phyloP scores from a whole-genome alignment of 1,284 basidiomycete genomes.

The Meripilus lineatus region DNA sequence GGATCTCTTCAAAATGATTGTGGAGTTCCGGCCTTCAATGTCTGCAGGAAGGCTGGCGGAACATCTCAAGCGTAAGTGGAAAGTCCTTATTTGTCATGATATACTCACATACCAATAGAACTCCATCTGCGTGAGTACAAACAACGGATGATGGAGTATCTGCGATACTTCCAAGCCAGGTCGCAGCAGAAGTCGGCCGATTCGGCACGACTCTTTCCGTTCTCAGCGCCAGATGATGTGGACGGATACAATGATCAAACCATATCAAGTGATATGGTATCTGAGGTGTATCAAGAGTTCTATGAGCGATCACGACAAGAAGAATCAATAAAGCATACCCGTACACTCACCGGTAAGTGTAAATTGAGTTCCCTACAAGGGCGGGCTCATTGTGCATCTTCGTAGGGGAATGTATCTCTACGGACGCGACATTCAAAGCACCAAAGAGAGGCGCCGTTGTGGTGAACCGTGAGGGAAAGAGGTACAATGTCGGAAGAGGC shows the following conservation, averaged over 20 bases:
- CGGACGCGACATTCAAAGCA: constrained; percentile 30
- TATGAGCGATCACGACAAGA: constrained; percentile 4
- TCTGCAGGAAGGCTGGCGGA: constrained; percentile 15
- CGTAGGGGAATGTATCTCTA: no score
- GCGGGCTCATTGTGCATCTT: no score
- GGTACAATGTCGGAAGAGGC: constrained; percentile 9
- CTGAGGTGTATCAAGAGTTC: constrained; percentile 13
- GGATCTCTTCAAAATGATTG: constrained; percentile 14
- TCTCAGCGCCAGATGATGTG: constrained; percentile 4
- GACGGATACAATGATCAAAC: constrained; percentile 8
- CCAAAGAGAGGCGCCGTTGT: constrained; percentile 27
- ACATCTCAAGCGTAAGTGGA: constrained; percentile 13
- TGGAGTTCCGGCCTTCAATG: constrained; percentile 12
- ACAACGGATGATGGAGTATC: constrained; percentile 2
- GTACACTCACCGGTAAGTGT: constrained; percentile 11
- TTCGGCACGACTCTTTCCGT: background rate
- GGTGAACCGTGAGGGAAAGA: background rate
- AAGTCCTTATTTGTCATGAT: background rate
- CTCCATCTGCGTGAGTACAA: constrained; percentile 14
- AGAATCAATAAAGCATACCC: constrained; percentile 12
- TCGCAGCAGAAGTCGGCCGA: background rate
- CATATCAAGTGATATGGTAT: constrained; percentile 11
- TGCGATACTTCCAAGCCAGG: constrained; percentile 1
- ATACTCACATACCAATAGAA: no score
- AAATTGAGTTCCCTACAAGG: no score